Percentiles rank a stretch among this genome's conserved stretches.
phyloP scores from a whole-genome alignment of 2,329 filamentous ascomycete genomes.

The Aspergillus pseudoviridinutans region DNA sequence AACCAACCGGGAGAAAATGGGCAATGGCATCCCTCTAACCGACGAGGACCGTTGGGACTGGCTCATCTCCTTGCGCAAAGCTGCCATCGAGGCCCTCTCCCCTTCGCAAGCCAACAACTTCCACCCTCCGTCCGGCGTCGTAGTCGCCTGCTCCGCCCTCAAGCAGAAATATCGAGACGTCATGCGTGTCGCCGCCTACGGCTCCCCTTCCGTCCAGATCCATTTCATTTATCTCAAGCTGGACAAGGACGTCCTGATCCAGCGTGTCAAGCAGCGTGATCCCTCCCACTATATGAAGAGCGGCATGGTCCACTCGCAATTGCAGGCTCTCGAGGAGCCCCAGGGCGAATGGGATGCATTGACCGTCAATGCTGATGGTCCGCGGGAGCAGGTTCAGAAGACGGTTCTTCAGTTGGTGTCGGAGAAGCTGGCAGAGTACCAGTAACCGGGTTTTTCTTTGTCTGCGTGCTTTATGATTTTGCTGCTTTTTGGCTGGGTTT shows the following conservation, averaged over 20 bases:
- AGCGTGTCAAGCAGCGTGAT: conserved; percentile 69
- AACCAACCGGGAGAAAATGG: conserved; percentile 89
- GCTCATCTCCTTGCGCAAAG: conserved; percentile 74
- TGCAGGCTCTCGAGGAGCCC: conserved; percentile 82
- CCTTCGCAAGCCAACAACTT: conserved; percentile 35
- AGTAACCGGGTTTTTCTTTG: conserved; percentile 10
- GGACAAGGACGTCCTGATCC: conserved; percentile 67
- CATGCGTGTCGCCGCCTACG: conserved; percentile 75
- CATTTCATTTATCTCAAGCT: conserved; percentile 93
- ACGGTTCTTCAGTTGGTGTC: conserved; percentile 58
- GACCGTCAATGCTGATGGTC: conserved; percentile 58
- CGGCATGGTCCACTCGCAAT: conserved; percentile 90
- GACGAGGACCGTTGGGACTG: conserved; percentile 98
- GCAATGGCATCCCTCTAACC: conserved; percentile 73
- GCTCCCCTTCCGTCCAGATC: conserved; percentile 66
- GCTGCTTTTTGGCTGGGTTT: conserved; percentile 7
- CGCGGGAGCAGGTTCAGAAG: conserved; percentile 54
- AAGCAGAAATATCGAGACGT: conserved; percentile 97
- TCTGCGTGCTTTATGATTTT: background rate
- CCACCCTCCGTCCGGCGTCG: conserved; percentile 65
- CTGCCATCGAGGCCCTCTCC: conserved; percentile 49
- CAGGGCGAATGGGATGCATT: conserved; percentile 69
- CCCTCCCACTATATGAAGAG: conserved; percentile 93
- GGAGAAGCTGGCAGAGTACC: conserved; percentile 49
- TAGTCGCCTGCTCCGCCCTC: conserved; percentile 91